phyloP scores from a whole-genome alignment of 169 alveolate genomes.

The Plasmodium cynomolgi region DNA sequence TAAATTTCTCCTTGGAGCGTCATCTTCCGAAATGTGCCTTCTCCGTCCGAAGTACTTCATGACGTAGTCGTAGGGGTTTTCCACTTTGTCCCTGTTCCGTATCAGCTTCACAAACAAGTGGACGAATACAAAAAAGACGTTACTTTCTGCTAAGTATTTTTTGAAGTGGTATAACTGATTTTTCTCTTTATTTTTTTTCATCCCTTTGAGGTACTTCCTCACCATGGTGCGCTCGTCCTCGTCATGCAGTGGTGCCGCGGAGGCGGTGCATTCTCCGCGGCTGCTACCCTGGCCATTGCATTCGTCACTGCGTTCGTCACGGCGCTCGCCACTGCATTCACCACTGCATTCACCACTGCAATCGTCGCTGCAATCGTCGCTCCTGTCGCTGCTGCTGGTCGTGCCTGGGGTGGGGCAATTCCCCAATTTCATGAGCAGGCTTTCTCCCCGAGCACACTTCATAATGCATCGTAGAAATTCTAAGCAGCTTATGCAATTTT shows the following conservation, averaged over 20 bases:
- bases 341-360: not conserved
- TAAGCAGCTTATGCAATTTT: not conserved
- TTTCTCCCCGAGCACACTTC: not conserved
- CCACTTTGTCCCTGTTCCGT: conserved; percentile 22
- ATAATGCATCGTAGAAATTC: not conserved
- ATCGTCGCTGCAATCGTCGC: not conserved
- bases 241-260: not conserved
- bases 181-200: conserved; percentile 35
- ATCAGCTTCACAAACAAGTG: conserved; percentile 32
- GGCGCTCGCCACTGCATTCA: no score
- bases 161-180: conserved; percentile 17
- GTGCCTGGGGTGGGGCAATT: not conserved
- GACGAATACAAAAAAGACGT: conserved; percentile 27
- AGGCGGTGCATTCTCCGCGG: not conserved
- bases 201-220: conserved; percentile 8
- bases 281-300: not conserved
- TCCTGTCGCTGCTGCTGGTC: not conserved
- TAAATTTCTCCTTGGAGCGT: not conserved
- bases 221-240: conserved; percentile 2
- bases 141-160: conserved; percentile 38
- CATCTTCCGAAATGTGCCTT: not conserved
- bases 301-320: not conserved
- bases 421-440: not conserved
- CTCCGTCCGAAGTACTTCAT: conserved; percentile 17
- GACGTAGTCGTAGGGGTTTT: conserved; percentile 55